Conservation (phyloP, 129 eudicot species). For the Artemisia tridentata region DNA sequence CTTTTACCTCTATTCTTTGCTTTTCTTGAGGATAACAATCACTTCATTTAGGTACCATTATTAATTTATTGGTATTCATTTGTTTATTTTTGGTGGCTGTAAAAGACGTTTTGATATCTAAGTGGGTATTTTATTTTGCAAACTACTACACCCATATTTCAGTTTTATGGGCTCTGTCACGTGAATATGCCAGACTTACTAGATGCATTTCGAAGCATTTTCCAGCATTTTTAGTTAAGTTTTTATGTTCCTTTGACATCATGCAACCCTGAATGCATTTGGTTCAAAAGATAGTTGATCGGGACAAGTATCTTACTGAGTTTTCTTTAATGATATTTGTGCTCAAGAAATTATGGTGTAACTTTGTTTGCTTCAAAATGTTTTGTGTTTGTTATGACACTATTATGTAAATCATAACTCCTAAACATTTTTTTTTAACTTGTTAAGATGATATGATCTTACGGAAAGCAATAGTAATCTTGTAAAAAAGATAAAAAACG, state of each 20-base stretch:
- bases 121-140: constrained; percentile 3
- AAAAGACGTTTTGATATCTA: background rate
- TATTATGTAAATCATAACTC: too few species aligned
- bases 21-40: too few species aligned
- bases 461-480: too few species aligned
- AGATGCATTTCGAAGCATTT: too few species aligned
- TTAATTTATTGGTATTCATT: background rate
- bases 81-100: constrained; percentile 3
- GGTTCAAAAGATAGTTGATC: background rate
- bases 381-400: too few species aligned
- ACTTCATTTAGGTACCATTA: background rate
- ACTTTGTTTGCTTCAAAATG: too few species aligned
- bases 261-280: background rate
- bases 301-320: background rate
- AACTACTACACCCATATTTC: constrained; percentile 13
- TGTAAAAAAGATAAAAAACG: too few species aligned
- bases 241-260: constrained; percentile 1
- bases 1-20: too few species aligned
- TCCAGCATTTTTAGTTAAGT: background rate
- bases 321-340: background rate
- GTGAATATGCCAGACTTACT: background rate
- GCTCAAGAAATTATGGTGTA: background rate
- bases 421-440: too few species aligned
- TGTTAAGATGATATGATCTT: too few species aligned
- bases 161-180: constrained; percentile 14